Conservation (phyloP, 2,329 filamentous ascomycete species). For the Aspergillus brasiliensis region DNA sequence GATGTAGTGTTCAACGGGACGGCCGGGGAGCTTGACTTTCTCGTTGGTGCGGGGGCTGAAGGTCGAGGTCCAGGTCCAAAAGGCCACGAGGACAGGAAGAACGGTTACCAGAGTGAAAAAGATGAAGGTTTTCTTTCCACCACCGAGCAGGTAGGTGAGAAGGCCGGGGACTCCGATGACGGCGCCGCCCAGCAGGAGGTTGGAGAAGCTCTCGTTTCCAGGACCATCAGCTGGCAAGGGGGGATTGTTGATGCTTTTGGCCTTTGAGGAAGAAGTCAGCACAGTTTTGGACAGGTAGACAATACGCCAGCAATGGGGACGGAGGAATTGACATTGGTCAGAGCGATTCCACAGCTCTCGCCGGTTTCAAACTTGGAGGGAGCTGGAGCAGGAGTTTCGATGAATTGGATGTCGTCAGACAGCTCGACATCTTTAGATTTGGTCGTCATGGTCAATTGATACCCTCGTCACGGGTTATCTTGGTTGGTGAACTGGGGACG, state of each 20-base stretch:
- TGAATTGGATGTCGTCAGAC: conserved; percentile 24
- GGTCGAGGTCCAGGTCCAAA: conserved; percentile 23
- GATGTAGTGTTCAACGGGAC: conserved; percentile 30
- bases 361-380: conserved; percentile 18
- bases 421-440: conserved; percentile 6
- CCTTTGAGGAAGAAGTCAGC: conserved; percentile 19
- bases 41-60: conserved; percentile 24
- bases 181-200: conserved; percentile 20
- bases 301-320: no score
- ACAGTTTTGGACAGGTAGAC: background rate
- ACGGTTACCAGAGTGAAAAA: conserved; percentile 19
- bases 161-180: conserved; percentile 25
- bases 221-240: conserved; percentile 26
- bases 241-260: conserved; percentile 29
- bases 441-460: no score
- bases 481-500: no score
- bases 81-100: conserved; percentile 24
- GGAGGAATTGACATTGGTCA: conserved; percentile 24
- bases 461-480: no score
- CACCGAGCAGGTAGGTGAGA: conserved; percentile 20
- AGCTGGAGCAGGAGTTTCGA: conserved; percentile 26
- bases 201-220: conserved; percentile 32
- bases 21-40: conserved; percentile 27
- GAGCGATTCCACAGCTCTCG: conserved; percentile 20
- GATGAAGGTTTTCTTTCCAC: conserved; percentile 19